These are phyloP conservation scores for Xylaria castorea DNA, from an alignment of 495 filamentous ascomycete genomes.

Conservation along the genomic window DNA sequence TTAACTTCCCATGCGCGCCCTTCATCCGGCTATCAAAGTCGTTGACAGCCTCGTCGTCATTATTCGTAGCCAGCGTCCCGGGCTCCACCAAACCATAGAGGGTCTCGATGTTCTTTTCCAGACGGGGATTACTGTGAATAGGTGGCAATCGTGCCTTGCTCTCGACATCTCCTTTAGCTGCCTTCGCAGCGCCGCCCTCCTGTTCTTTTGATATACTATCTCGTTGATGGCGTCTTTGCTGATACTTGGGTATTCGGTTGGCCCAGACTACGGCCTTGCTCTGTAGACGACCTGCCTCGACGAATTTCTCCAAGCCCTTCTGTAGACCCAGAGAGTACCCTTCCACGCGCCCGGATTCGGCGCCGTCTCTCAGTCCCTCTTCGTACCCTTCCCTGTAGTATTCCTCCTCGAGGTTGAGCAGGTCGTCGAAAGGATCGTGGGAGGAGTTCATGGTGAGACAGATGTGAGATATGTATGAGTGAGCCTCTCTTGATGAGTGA, in stretches of 20 bases:
- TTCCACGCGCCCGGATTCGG: slow-evolving; percentile 81
- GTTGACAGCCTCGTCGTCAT: slow-evolving; percentile 82
- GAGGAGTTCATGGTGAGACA: slow-evolving; percentile 10
- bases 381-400: slow-evolving; percentile 87
- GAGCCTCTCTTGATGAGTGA: not conserved
- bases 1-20: slow-evolving; percentile 77
- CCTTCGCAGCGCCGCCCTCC: not conserved
- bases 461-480: not conserved
- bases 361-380: slow-evolving; percentile 77
- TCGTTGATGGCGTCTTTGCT: slow-evolving; percentile 14
- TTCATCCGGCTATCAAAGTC: slow-evolving; percentile 86
- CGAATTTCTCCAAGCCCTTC: slow-evolving; percentile 91
- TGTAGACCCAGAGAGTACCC: slow-evolving; percentile 89
- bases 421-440: slow-evolving; percentile 68
- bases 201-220: slow-evolving; percentile 23
- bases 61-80: slow-evolving; percentile 75
- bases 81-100: slow-evolving; percentile 80
- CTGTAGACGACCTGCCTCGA: slow-evolving; percentile 78
- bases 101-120: slow-evolving; percentile 73
- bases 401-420: slow-evolving; percentile 79
- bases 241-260: slow-evolving; percentile 43
- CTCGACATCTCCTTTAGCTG: slow-evolving; percentile 25
- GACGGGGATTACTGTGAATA: slow-evolving; percentile 65
- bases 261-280: slow-evolving; percentile 87
- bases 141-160: slow-evolving; percentile 42